A percentile compares a stretch with the other conserved stretches of the same genome.
Conservation (phyloP, 2,329 filamentous ascomycete genomes). For the Ascochyta pisi region DNA sequence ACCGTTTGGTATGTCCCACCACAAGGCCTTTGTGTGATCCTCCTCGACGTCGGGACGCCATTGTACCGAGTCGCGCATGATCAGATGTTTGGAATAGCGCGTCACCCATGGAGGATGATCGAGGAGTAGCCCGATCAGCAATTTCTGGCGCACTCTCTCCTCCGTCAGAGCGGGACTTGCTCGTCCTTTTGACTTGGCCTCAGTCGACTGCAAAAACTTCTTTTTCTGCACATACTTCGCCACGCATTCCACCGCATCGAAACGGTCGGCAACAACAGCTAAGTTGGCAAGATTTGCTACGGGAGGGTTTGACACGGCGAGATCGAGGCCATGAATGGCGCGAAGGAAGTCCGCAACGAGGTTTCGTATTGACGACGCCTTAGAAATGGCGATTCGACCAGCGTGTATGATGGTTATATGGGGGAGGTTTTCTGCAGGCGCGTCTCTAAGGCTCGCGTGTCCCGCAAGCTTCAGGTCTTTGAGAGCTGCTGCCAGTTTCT, state of each 20-base stretch:
- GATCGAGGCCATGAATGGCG: slow-evolving; percentile 66
- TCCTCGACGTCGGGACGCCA: slow-evolving; percentile 57
- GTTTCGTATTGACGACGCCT: slow-evolving; percentile 64
- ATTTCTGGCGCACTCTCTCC: slow-evolving; percentile 72
- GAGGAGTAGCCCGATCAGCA: slow-evolving; percentile 70
- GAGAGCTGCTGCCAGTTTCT: slow-evolving; percentile 61
- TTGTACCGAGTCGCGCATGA: slow-evolving; percentile 68
- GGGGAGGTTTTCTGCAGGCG: slow-evolving; percentile 63
- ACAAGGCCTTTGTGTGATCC: slow-evolving; percentile 58
- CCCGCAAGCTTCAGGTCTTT: slow-evolving; percentile 55
- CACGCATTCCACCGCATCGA: slow-evolving; percentile 68
- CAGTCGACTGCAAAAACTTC: slow-evolving; percentile 52
- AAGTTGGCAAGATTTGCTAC: slow-evolving; percentile 71
- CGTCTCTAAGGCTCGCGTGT: slow-evolving; percentile 58
- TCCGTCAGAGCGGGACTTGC: slow-evolving; percentile 58
- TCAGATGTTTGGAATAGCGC: slow-evolving; percentile 68
- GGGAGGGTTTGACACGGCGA: slow-evolving; percentile 53
- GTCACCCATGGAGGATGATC: slow-evolving; percentile 68
- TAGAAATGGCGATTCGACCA: slow-evolving; percentile 72
- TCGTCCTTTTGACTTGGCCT: slow-evolving; percentile 54
- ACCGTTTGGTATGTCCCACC: slow-evolving; percentile 75
- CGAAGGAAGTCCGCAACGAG: slow-evolving; percentile 72
- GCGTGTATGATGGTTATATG: slow-evolving; percentile 70
- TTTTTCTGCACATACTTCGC: slow-evolving; percentile 60
- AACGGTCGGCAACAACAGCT: slow-evolving; percentile 75